Conservation (phyloP, 768 basidiomycete species). For the Tricholoma hemisulphureum region DNA sequence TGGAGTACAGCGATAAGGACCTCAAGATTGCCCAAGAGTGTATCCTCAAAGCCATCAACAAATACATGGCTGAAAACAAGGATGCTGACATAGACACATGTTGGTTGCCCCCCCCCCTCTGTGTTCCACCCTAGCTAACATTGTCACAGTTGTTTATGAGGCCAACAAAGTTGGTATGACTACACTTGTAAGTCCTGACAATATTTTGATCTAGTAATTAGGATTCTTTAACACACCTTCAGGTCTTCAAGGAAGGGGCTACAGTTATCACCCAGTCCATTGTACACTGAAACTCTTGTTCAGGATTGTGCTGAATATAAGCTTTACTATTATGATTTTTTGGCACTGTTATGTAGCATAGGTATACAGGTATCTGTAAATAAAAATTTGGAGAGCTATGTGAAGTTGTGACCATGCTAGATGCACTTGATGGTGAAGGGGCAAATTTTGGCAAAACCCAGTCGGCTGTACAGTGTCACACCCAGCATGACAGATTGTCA, state of each 20-base stretch:
- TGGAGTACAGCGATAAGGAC: neutral
- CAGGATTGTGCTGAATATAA: no score
- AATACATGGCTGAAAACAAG: neutral
- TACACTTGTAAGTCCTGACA: no score
- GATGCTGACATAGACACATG: neutral
- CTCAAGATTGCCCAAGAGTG: neutral
- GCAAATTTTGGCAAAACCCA: neutral
- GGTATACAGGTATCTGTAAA: no score
- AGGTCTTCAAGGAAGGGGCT: no score
- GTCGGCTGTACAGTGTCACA: no score
- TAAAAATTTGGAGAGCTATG: neutral
- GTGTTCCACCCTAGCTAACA: neutral
- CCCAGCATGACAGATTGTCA: no score
- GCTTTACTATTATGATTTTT: no score
- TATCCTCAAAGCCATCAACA: neutral
- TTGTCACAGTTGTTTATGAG: neutral
- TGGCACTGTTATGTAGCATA: no score
- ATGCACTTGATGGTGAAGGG: neutral
- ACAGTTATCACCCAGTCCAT: no score
- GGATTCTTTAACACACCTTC: no score
- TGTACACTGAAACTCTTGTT: no score
- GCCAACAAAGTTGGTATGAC: neutral
- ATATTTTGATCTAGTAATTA: no score
- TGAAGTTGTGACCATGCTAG: neutral
- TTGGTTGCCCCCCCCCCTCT: neutral